phyloP scores from a whole-genome alignment of 345 rosid genomes.

The Acer yangbiense region DNA sequence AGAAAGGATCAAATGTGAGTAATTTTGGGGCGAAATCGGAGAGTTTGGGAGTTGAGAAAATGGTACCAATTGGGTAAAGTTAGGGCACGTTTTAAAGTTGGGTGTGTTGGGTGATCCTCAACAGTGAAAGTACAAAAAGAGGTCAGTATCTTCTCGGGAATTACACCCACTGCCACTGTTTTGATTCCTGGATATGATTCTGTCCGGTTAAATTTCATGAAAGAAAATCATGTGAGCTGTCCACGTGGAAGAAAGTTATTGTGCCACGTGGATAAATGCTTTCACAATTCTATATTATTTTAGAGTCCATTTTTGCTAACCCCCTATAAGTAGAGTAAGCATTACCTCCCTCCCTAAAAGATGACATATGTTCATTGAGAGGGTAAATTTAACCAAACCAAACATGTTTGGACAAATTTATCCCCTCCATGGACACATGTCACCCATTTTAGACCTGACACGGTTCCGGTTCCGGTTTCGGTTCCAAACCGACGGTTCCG shows the following conservation, averaged over 20 bases:
- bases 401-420: too few relatives aligned
- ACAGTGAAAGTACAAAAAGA: conserved; percentile 17
- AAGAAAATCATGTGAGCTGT: background rate
- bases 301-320: too few relatives aligned
- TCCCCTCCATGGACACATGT: too few relatives aligned
- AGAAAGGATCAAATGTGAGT: background rate
- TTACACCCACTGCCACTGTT: conserved; percentile 31
- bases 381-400: too few relatives aligned
- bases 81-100: conserved; percentile 25
- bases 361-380: too few relatives aligned
- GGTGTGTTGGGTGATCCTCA: conserved; percentile 12
- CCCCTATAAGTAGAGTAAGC: too few relatives aligned
- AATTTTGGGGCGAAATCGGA: conserved; percentile 3
- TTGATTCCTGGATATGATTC: background rate
- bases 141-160: conserved; percentile 1
- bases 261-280: background rate
- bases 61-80: background rate
- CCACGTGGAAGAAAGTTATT: background rate
- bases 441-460: too few relatives aligned
- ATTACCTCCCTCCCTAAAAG: too few relatives aligned
- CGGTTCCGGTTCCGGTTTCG: too few relatives aligned
- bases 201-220: background rate
- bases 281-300: too few relatives aligned
- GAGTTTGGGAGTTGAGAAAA: background rate
- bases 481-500: too few relatives aligned